phyloP scores from a whole-genome alignment of 164 flowering plant genomes.

The Cinnamomum micranthum region DNA sequence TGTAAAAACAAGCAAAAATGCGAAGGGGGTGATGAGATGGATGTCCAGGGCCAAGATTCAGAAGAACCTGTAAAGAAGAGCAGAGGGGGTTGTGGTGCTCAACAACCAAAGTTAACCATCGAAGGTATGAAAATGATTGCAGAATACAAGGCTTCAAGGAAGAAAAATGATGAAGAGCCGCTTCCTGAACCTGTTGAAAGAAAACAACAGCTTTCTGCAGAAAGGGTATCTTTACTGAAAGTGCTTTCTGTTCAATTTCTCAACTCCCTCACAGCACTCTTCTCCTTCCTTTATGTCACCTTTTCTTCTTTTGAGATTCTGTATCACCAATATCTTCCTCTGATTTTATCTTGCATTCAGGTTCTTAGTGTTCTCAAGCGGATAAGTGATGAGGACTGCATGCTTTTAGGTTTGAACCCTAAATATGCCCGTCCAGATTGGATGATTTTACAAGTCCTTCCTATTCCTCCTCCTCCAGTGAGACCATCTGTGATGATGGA shows the following conservation, averaged over 20 bases:
- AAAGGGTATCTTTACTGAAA: slow-evolving; percentile 45
- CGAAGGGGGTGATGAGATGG: slow-evolving; percentile 93
- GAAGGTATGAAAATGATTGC: slow-evolving; percentile 99
- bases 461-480: slow-evolving; percentile 99
- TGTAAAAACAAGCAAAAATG: slow-evolving; percentile 88
- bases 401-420: slow-evolving; percentile 72
- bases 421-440: slow-evolving; percentile 98
- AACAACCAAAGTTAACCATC: slow-evolving; percentile 86
- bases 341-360: slow-evolving; percentile 30
- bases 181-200: slow-evolving; percentile 99
- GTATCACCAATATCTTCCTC: background rate
- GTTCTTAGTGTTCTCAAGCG: slow-evolving; percentile 88
- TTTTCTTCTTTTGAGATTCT: background rate
- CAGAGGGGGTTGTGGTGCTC: slow-evolving; percentile 97
- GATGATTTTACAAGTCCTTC: slow-evolving; percentile 98
- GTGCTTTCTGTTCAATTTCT: background rate
- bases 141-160: slow-evolving; percentile 81
- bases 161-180: slow-evolving; percentile 91
- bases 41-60: slow-evolving; percentile 56
- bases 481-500: slow-evolving; percentile 99
- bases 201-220: slow-evolving; percentile 90
- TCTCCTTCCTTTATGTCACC: background rate
- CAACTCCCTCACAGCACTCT: background rate
- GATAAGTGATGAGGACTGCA: slow-evolving; percentile 91
- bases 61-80: slow-evolving; percentile 82